phyloP scores from a whole-genome alignment of 106 monocot genomes.

The Phalaenopsis equestris region DNA sequence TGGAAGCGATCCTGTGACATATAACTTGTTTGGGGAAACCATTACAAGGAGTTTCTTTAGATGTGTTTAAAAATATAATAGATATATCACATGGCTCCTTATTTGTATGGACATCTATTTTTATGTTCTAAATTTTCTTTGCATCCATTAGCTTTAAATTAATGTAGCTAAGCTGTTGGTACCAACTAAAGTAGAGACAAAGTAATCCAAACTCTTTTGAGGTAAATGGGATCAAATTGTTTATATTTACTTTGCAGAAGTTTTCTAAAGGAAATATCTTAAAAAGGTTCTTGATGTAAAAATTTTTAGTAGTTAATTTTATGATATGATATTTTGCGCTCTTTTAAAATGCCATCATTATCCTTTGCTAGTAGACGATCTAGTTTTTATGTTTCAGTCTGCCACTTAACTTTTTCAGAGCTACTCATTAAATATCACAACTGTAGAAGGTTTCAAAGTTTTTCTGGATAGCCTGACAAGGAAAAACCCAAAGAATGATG shows the following conservation, averaged over 20 bases:
- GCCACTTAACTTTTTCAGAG: slow-evolving; percentile 36
- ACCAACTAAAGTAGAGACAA: background rate
- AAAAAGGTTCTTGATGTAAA: no score
- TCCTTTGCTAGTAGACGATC: background rate
- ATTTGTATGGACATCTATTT: background rate
- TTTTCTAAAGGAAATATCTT: no score
- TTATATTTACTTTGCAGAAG: background rate
- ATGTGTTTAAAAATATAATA: background rate
- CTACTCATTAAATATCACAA: slow-evolving; percentile 95
- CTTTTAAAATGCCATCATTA: background rate
- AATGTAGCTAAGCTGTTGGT: background rate
- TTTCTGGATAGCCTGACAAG: slow-evolving; percentile 73
- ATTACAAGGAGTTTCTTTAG: background rate
- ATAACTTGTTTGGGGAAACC: background rate
- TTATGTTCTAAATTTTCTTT: background rate
- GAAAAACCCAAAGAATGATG: slow-evolving; percentile 19
- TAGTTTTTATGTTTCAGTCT: slow-evolving; percentile 1
- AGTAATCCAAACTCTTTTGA: background rate
- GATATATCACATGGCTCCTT: background rate
- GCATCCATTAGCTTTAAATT: background rate
- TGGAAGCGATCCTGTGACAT: background rate
- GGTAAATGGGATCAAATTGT: background rate
- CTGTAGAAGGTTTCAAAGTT: slow-evolving; percentile 85
- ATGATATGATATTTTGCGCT: background rate
- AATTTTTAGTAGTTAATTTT: background rate